These are phyloP conservation scores for Candida tetrigidarum DNA, from an alignment of 1,139 yeast species.

Conservation along the genomic window DNA sequence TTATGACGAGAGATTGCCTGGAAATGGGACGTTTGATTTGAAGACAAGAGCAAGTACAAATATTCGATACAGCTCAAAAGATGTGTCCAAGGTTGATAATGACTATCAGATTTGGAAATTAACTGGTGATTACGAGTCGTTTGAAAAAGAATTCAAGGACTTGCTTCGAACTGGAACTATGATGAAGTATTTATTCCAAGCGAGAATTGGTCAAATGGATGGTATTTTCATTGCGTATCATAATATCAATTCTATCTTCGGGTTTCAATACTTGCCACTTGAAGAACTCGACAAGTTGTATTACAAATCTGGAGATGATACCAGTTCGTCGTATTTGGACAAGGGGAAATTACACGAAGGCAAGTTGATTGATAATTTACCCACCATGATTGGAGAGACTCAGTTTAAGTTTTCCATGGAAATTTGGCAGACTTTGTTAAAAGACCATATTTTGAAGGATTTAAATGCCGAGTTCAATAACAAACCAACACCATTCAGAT, in stretches of 20 bases:
- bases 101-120: constrained; percentile 67
- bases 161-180: constrained; percentile 72
- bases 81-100: constrained; percentile 52
- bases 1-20: constrained; percentile 74
- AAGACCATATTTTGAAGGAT: constrained; percentile 35
- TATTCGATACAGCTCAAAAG: constrained; percentile 75
- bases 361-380: constrained; percentile 34
- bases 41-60: constrained; percentile 93
- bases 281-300: constrained; percentile 62
- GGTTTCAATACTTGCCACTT: constrained; percentile 86
- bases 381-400: constrained; percentile 64
- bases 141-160: constrained; percentile 78
- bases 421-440: constrained; percentile 57
- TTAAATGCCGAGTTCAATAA: constrained; percentile 20
- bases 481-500: constrained; percentile 28
- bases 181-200: constrained; percentile 87
- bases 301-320: constrained; percentile 26
- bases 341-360: constrained; percentile 16
- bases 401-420: constrained; percentile 72
- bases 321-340: constrained; percentile 10
- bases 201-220: constrained; percentile 95
- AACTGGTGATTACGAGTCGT: constrained; percentile 73
- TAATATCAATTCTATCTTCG: constrained; percentile 78
- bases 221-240: constrained; percentile 94
- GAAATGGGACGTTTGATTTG: constrained; percentile 89